A percentile compares a stretch with the other conserved stretches of the same genome.
Evolutionary conservation across 1,284 basidiomycete genomes (phyloP).

Genomic region (Malassezia arunalokei): DNA sequence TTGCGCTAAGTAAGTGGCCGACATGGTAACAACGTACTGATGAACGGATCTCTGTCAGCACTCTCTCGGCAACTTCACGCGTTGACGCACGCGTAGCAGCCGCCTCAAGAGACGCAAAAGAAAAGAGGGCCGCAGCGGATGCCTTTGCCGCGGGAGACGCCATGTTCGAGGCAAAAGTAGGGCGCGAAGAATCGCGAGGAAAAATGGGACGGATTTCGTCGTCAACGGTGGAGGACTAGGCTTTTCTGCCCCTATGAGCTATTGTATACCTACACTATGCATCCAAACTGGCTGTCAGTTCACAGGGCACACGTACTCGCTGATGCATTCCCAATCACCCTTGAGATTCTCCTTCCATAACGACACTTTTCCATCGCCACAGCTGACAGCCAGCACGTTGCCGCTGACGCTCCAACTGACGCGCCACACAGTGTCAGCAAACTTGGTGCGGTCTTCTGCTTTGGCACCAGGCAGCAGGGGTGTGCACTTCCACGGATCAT

Average conservation of each 20-base stretch:
- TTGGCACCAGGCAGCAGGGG: constrained; percentile 59
- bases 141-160: constrained; percentile 4
- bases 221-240: neutral
- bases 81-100: constrained; percentile 5
- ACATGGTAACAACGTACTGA: constrained; percentile 7
- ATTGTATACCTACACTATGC: neutral
- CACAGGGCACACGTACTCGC: constrained; percentile 18
- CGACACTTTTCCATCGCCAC: constrained; percentile 93
- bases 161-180: neutral
- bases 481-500: constrained; percentile 70
- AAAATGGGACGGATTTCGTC: neutral
- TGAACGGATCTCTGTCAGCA: neutral
- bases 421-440: constrained; percentile 62
- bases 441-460: constrained; percentile 20
- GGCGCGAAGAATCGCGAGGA: neutral
- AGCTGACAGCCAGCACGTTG: constrained; percentile 89
- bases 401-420: constrained; percentile 94
- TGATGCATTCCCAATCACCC: constrained; percentile 84
- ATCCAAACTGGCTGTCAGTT: constrained; percentile 9
- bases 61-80: constrained; percentile 3
- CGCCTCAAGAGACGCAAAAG: constrained; percentile 8
- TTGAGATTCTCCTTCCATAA: constrained; percentile 97
- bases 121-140: constrained; percentile 7
- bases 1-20: neutral
- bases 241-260: neutral